These are phyloP conservation scores for Neurospora crassa DNA, from an alignment of 2,329 filamentous ascomycete genomes.

Conservation along the genomic window DNA sequence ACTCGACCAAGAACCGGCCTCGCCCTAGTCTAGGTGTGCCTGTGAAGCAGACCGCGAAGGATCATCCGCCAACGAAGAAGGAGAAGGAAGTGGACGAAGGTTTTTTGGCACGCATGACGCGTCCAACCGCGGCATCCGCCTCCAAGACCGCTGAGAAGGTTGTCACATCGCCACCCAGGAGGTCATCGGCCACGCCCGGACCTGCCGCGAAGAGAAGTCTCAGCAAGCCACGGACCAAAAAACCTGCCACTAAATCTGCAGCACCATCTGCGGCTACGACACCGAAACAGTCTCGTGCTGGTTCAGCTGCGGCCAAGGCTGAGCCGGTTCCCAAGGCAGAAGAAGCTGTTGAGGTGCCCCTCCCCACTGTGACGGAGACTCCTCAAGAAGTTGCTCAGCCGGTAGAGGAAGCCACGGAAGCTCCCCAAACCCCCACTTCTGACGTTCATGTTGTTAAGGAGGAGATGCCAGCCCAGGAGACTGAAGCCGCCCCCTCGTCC, in stretches of 20 bases:
- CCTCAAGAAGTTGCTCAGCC: neutral
- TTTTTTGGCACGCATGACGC: slow-evolving; percentile 75
- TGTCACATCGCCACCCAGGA: slow-evolving; percentile 39
- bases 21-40: slow-evolving; percentile 48
- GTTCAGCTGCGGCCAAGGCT: slow-evolving; percentile 2
- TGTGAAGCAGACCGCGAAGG: slow-evolving; percentile 45
- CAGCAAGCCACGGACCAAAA: slow-evolving; percentile 3
- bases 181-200: slow-evolving; percentile 20
- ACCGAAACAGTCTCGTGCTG: neutral
- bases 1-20: slow-evolving; percentile 33
- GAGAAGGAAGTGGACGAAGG: slow-evolving; percentile 53
- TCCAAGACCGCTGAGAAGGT: slow-evolving; percentile 58
- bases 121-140: slow-evolving; percentile 60
- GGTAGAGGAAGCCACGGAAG: neutral
- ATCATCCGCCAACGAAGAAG: slow-evolving; percentile 36
- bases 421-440: neutral
- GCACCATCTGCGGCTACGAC: neutral
- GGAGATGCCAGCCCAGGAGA: slow-evolving; percentile 6
- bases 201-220: neutral
- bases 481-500: slow-evolving; percentile 3
- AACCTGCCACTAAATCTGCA: slow-evolving; percentile 12
- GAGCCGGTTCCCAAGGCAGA: slow-evolving; percentile 17
- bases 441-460: slow-evolving; percentile 3
- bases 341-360: slow-evolving; percentile 9
- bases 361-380: neutral